Evolutionary conservation across 2,329 filamentous ascomycete species (phyloP), one percentile per base, ranked within the genome.

Genomic region (Fusarium haematococcum): DNA sequence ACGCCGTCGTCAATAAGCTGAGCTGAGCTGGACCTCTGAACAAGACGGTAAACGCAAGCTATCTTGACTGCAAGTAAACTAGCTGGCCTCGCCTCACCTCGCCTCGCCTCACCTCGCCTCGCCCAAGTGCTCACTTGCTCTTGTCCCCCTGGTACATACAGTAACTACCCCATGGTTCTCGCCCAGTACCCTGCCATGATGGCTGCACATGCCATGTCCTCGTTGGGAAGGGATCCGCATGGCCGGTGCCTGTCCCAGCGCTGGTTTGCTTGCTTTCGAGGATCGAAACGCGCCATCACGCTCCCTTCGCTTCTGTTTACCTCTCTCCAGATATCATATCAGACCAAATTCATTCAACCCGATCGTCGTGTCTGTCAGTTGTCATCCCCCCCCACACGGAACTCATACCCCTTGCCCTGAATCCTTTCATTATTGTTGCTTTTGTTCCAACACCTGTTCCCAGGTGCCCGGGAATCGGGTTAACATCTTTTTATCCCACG

Each of bases 401-500:
- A 37, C 25, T 33, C 45, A 30, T 8, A 9, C 54, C 32, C 52
- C 41, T 59, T 30, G 20, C 48, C 43, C 30, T 32, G 23, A 20
- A 30, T 14, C 9, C 41, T 41, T 48, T 32, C 18, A 43, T 23
- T 59, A 23, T 39, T 43, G 54, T 54, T 65, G 61, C 35, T 48
- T 56, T 39, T 37, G 52, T 52, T 32, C 20, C 1, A 43, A 56
- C 39, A 60, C 39, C 18, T 25, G 37, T 61, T 69, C 52, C 65
- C 68, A 75, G 73, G 63, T 64, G 62, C 65, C 63, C 63, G 54
- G 61, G 54, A 68, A 32, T 66, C 67, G 32, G 50, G 52, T 33
- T 60, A 20, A 37, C 32, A 41, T 57, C 43, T 66, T 6, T 10
- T 62, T 43, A 23, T 43, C 37, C 66, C 39, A 63, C 39, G 37